Conservation (phyloP, 345 rosid species). For the Pistacia vera region DNA sequence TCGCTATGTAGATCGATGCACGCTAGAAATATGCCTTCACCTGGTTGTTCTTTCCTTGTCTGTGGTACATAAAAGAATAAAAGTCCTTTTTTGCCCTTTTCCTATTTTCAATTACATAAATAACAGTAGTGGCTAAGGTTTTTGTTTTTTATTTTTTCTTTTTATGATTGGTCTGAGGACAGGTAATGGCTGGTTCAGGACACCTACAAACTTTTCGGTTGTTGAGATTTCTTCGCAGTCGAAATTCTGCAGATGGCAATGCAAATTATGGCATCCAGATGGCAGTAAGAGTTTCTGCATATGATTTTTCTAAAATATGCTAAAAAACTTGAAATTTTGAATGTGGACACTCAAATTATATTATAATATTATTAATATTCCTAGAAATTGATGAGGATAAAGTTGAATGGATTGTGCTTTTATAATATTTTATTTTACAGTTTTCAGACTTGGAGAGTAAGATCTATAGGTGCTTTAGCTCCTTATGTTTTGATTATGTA, state of each 20-base stretch:
- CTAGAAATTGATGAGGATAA: not conserved
- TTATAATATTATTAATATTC: not conserved
- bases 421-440: not conserved
- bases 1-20: slow-evolving; percentile 80
- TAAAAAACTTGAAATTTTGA: not conserved
- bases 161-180: slow-evolving; percentile 20
- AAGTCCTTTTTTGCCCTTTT: slow-evolving; percentile 6
- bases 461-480: too few species aligned
- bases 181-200: slow-evolving; percentile 99
- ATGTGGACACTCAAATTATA: not conserved
- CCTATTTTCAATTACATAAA: slow-evolving; percentile 5
- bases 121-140: slow-evolving; percentile 18
- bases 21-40: slow-evolving; percentile 92
- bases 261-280: slow-evolving; percentile 87
- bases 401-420: slow-evolving; percentile 4
- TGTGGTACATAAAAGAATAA: slow-evolving; percentile 51
- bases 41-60: slow-evolving; percentile 85
- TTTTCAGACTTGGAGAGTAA: not conserved
- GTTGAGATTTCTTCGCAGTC: slow-evolving; percentile 77
- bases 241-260: slow-evolving; percentile 84
- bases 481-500: too few species aligned
- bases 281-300: slow-evolving; percentile 60
- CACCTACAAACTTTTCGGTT: slow-evolving; percentile 81
- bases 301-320: not conserved
- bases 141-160: not conserved